Base-by-base conservation (phyloP, 805 yeast species). In the Kazachstania kunashirensis region DNA sequence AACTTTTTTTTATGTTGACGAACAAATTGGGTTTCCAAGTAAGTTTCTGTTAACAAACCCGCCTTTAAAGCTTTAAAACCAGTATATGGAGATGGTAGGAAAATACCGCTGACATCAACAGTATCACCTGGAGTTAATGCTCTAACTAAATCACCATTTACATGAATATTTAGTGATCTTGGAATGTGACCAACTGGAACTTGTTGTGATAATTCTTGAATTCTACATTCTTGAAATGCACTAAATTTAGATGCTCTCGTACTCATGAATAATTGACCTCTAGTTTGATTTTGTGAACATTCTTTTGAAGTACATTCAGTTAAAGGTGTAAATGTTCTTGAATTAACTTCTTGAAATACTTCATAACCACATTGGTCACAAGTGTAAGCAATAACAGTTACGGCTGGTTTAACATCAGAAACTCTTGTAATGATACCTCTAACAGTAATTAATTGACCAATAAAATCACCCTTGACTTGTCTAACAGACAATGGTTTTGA, bases 161-260 rank as follows among this genome's bases (percentile, higher is more conserved):
- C 77, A 56, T 89, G 95, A 38, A 89, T 71, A 12, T 80, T 74
- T 44, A 92, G 67, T 21, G 85, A 65, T 52, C 99, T 74, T 33
- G 99, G 99, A 45, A 92, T 92, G 59, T 89, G 96, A 36, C 98
- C 98, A 20, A 88, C 89, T 1, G 99, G 99, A 13, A 92, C 98
- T 63, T 92, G 98, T 46, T 80, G 79, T 4, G 97, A 84, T 56
- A 89, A 66, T 62, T 92, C 99, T 66, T 92, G 99, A 43, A 92
- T 71, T 52, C 84, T 80, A 38, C 88, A 92, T 52, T 92, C 98
- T 65, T 92, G 99, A 70, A 88, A 92, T 6, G 95, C 84, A 37
- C 81, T 71, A 53, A 94, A 92, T 62, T 92, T 92, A 23, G 96
- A 86, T 3, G 98, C 98, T 50, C 99, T 74, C 10, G 97, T 86